Evolutionary conservation across 1,139 yeast species (phyloP).

Genomic region (Schizosaccharomyces versatilis): DNA sequence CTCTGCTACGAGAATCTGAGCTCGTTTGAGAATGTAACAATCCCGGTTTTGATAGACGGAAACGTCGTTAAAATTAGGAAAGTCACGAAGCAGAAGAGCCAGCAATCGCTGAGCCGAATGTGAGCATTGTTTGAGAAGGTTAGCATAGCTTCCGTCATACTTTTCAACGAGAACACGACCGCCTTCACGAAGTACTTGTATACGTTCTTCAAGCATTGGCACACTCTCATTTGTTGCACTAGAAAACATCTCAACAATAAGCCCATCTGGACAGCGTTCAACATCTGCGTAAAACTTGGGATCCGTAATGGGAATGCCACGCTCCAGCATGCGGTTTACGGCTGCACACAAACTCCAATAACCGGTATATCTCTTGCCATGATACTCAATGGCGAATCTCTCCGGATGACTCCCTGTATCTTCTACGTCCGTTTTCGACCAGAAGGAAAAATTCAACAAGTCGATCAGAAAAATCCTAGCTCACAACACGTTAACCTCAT

Average conservation of each 20-base stretch:
- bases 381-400: constrained; percentile 20
- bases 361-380: constrained; percentile 22
- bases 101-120: not conserved
- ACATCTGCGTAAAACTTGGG: constrained; percentile 19
- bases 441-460: constrained; percentile 24
- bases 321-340: constrained; percentile 22
- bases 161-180: constrained; percentile 16
- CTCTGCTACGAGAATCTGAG: constrained; percentile 24
- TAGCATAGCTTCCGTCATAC: constrained; percentile 4
- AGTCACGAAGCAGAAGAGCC: constrained; percentile 11
- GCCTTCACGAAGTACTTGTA: constrained; percentile 21
- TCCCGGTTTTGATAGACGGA: constrained; percentile 16
- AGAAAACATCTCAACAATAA: constrained; percentile 17
- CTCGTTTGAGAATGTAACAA: constrained; percentile 20
- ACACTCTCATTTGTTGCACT: constrained; percentile 18
- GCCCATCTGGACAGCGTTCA: constrained; percentile 15
- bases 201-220: constrained; percentile 19
- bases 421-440: constrained; percentile 21
- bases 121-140: not conserved
- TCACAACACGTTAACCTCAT: too few relatives aligned
- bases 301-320: constrained; percentile 20
- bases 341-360: constrained; percentile 27
- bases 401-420: constrained; percentile 19
- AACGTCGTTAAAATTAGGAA: constrained; percentile 21
- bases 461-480: constrained; percentile 24